A percentile compares a stretch with the other conserved stretches of the same genome.
phyloP scores from a whole-genome alignment of 257 asterid genomes.

The Rubia yunnanensis region DNA sequence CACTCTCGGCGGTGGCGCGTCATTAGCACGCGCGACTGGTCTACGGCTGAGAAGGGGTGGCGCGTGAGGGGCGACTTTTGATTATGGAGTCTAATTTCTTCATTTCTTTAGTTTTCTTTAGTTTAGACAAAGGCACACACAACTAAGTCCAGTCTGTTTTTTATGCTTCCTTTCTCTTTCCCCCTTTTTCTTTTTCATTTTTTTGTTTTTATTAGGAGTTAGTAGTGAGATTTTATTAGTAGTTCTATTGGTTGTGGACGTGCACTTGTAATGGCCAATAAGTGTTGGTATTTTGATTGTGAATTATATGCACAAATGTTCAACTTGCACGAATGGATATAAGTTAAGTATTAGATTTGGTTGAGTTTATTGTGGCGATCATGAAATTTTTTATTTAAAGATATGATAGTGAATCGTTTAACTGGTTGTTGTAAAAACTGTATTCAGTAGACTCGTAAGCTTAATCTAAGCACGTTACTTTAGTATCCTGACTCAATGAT shows the following conservation, averaged over 20 bases:
- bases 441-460: no score
- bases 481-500: no score
- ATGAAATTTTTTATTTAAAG: no score
- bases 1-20: constrained; percentile 25
- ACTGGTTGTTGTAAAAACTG: no score
- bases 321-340: no score
- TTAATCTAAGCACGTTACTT: no score
- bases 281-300: neutral
- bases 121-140: constrained; percentile 2
- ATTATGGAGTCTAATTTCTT: neutral
- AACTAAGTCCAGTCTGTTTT: constrained; percentile 15
- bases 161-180: neutral
- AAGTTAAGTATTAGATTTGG: no score
- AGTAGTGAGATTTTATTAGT: neutral
- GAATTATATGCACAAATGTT: neutral
- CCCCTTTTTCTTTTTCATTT: neutral
- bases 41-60: neutral
- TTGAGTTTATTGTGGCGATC: no score
- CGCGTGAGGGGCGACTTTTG: constrained; percentile 5
- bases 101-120: no score
- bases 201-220: neutral
- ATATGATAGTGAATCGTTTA: no score
- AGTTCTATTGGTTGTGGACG: neutral
- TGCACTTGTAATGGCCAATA: neutral
- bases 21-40: neutral